A percentile compares a stretch with the other conserved stretches of the same genome.
Conservation (phyloP, 352 stramenopile genomes). For the Pythium vanterpoolii region DNA sequence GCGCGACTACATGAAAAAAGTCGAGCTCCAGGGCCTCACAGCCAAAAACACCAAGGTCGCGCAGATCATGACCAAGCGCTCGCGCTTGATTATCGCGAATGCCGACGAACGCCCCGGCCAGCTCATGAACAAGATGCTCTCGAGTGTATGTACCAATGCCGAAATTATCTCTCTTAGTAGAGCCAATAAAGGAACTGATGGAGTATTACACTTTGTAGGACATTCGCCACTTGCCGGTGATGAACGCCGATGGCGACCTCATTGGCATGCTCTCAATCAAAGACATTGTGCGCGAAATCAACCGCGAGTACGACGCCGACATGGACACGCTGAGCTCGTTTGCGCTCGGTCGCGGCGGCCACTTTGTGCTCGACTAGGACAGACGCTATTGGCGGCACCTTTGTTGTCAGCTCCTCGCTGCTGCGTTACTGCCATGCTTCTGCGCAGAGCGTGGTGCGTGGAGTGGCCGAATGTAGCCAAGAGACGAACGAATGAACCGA, state of each 20-base stretch:
- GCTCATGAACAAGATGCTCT: constrained; percentile 97
- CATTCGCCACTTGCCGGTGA: constrained; percentile 93
- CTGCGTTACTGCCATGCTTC: background rate
- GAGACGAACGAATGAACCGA: background rate
- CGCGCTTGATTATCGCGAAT: constrained; percentile 88
- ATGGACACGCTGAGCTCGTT: constrained; percentile 81
- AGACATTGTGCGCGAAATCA: constrained; percentile 88
- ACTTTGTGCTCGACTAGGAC: constrained; percentile 74
- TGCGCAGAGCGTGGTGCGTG: background rate
- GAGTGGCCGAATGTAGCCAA: background rate
- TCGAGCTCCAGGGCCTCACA: constrained; percentile 91
- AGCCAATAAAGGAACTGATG: background rate
- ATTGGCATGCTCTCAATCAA: constrained; percentile 95
- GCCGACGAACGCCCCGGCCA: constrained; percentile 83
- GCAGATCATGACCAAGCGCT: constrained; percentile 93
- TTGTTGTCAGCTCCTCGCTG: background rate
- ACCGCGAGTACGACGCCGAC: constrained; percentile 72
- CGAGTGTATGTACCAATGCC: constrained; percentile 44
- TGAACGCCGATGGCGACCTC: constrained; percentile 89
- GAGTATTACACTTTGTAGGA: constrained; percentile 46
- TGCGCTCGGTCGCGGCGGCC: constrained; percentile 67
- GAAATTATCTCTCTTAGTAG: background rate
- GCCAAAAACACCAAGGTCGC: constrained; percentile 82
- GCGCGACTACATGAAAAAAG: constrained; percentile 95
- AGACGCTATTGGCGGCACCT: background rate